phyloP scores from a whole-genome alignment of 1,139 yeast species.

The Wickerhamomyces sp. region DNA sequence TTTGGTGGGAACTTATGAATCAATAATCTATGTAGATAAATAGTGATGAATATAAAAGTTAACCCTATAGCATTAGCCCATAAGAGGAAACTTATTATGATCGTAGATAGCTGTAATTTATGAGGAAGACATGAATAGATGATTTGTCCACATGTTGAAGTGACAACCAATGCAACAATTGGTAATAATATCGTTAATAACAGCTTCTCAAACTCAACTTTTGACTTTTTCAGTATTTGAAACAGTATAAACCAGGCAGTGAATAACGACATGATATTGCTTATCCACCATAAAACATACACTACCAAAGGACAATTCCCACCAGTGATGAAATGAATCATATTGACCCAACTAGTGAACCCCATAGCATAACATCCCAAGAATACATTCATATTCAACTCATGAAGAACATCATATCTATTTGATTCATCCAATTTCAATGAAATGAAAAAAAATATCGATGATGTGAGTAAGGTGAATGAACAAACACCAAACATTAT shows the following conservation, averaged over 20 bases:
- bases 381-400: slow-evolving; percentile 50
- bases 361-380: slow-evolving; percentile 85
- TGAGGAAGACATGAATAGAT: slow-evolving; percentile 42
- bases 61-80: slow-evolving; percentile 67
- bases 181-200: slow-evolving; percentile 46
- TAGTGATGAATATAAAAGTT: slow-evolving; percentile 51
- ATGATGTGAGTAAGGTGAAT: slow-evolving; percentile 39
- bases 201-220: slow-evolving; percentile 19
- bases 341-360: slow-evolving; percentile 55
- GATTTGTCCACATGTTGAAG: slow-evolving; percentile 59
- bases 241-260: slow-evolving; percentile 53
- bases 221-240: slow-evolving; percentile 38
- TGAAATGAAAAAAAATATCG: slow-evolving; percentile 35
- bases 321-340: slow-evolving; percentile 30
- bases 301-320: slow-evolving; percentile 37
- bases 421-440: slow-evolving; percentile 31
- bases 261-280: slow-evolving; percentile 44
- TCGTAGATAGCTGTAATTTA: slow-evolving; percentile 43
- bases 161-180: slow-evolving; percentile 71
- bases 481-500: slow-evolving; percentile 55
- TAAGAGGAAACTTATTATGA: slow-evolving; percentile 49
- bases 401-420: slow-evolving; percentile 32
- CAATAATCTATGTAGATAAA: slow-evolving; percentile 56
- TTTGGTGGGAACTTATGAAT: slow-evolving; percentile 55
- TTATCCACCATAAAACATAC: slow-evolving; percentile 69